A percentile compares a stretch with the other conserved stretches of the same genome.
Conservation (phyloP, 331 rosid species). For the Quercus tomentella region DNA sequence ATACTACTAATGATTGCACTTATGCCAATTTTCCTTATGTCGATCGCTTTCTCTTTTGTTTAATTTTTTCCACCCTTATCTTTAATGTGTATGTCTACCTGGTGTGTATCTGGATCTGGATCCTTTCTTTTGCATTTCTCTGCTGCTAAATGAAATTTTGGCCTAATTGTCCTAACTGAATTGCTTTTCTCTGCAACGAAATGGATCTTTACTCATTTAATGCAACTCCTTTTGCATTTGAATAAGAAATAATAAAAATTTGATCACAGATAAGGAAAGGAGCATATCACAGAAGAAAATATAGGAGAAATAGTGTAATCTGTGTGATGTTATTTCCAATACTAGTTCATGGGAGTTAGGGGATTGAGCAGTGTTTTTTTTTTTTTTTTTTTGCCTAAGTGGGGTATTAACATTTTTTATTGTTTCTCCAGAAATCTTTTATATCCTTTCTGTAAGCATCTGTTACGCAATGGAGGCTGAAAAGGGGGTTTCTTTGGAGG, state of each 20-base stretch:
- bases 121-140: background rate
- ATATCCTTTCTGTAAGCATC: conserved; percentile 11
- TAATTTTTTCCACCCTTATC: background rate
- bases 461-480: conserved; percentile 63
- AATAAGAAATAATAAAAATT: background rate
- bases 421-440: conserved; percentile 1
- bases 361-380: background rate
- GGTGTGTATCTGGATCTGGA: too few species aligned
- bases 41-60: conserved; percentile 14
- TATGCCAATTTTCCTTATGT: background rate
- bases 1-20: background rate
- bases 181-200: background rate
- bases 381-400: background rate
- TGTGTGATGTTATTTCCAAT: background rate
- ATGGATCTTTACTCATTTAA: background rate
- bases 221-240: background rate
- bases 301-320: background rate
- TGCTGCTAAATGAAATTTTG: conserved; percentile 1
- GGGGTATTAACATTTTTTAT: background rate
- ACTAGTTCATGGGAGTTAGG: background rate
- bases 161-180: background rate
- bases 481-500: conserved; percentile 58
- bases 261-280: background rate
- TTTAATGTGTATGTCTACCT: too few species aligned
- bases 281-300: background rate